Evolutionary conservation across 495 filamentous ascomycete species (phyloP).

Genomic region (Trichodelitschia bisporula): DNA sequence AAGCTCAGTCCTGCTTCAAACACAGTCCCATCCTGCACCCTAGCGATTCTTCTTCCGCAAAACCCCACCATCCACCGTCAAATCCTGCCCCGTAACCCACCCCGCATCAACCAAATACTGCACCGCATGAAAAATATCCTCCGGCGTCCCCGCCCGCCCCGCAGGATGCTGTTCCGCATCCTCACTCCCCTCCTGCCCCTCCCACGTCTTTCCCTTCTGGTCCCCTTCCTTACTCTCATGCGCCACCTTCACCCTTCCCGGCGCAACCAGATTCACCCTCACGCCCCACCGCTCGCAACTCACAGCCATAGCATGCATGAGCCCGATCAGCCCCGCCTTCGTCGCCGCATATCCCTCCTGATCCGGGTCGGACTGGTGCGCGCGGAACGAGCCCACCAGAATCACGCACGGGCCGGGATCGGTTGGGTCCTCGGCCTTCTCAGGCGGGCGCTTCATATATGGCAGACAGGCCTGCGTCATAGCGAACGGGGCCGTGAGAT

Average conservation of each 20-base stretch:
- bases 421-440: neutral
- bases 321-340: slow-evolving; percentile 21
- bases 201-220: slow-evolving; percentile 8
- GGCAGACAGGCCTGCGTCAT: slow-evolving; percentile 16
- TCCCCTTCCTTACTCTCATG: slow-evolving; percentile 15
- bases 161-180: slow-evolving; percentile 9
- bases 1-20: no score
- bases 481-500: slow-evolving; percentile 14
- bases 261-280: slow-evolving; percentile 13
- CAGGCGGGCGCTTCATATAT: slow-evolving; percentile 8
- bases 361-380: slow-evolving; percentile 12
- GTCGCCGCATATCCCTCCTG: slow-evolving; percentile 25
- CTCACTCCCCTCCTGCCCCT: slow-evolving; percentile 6
- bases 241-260: slow-evolving; percentile 14
- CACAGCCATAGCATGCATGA: slow-evolving; percentile 24
- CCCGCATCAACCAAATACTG: slow-evolving; percentile 10
- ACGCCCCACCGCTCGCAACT: slow-evolving; percentile 10
- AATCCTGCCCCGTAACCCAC: slow-evolving; percentile 10
- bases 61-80: slow-evolving; percentile 10
- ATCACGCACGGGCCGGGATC: slow-evolving; percentile 10
- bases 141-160: slow-evolving; percentile 8
- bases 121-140: slow-evolving; percentile 8
- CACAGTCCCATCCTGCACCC: no score
- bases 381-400: slow-evolving; percentile 14
- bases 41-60: slow-evolving; percentile 10